Conservation (phyloP, 768 basidiomycete genomes). For the Amanita brunnescens region DNA sequence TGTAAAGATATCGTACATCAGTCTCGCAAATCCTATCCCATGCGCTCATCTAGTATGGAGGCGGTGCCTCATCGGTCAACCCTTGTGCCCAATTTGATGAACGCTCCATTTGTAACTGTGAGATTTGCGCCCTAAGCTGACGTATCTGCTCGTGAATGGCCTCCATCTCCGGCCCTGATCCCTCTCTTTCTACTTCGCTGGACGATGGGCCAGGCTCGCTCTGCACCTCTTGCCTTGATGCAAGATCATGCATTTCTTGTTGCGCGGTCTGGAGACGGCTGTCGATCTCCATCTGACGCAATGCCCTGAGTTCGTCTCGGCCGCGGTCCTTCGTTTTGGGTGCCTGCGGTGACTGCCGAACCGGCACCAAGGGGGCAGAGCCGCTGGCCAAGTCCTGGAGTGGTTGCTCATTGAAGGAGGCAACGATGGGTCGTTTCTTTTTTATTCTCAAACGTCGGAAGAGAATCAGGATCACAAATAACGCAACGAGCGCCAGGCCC, state of each 20-base stretch:
- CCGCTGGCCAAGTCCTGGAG: neutral
- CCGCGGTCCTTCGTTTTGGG: neutral
- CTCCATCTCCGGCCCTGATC: neutral
- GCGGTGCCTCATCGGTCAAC: constrained; percentile 1
- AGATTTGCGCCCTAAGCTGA: constrained; percentile 8
- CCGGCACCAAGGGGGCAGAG: neutral
- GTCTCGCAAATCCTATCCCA: too few relatives aligned
- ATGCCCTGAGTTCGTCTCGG: neutral
- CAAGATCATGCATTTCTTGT: neutral
- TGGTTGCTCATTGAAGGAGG: too few relatives aligned
- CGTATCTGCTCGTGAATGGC: constrained; percentile 5
- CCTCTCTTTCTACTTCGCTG: neutral
- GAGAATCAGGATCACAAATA: constrained; percentile 1
- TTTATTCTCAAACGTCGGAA: neutral
- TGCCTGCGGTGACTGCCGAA: neutral
- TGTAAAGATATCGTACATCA: too few relatives aligned
- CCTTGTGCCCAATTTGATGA: constrained; percentile 10
- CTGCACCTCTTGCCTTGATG: neutral
- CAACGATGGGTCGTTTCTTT: too few relatives aligned
- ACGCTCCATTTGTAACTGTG: constrained; percentile 5
- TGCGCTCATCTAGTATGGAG: too few relatives aligned
- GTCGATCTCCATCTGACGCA: neutral
- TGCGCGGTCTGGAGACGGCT: neutral
- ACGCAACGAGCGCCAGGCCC: too few relatives aligned
- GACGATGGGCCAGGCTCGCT: neutral